Conservation (phyloP, 108 stramenopile genomes). For the Mediolabrus comicus region DNA sequence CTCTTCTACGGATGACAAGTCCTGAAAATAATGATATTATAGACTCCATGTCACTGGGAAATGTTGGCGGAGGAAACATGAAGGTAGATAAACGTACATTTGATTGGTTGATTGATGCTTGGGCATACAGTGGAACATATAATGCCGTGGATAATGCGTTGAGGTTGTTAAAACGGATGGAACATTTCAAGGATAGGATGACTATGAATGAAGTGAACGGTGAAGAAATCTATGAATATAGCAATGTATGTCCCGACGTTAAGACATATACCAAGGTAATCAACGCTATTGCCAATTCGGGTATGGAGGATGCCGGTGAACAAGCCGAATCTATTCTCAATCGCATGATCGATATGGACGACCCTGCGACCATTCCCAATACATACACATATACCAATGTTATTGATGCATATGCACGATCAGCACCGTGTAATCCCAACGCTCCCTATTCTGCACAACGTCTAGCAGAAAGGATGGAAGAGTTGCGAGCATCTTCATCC, state of each 20-base stretch:
- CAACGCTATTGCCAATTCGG: constrained; percentile 61
- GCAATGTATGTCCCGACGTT: constrained; percentile 52
- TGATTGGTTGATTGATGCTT: constrained; percentile 68
- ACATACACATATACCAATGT: constrained; percentile 39
- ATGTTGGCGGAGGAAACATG: constrained; percentile 25
- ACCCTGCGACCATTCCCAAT: constrained; percentile 8
- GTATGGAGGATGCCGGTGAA: constrained; percentile 46
- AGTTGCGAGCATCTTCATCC: constrained; percentile 5
- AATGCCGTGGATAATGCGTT: constrained; percentile 56
- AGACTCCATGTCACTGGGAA: background rate
- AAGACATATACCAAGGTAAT: constrained; percentile 72
- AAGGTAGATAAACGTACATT: constrained; percentile 66
- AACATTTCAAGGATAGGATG: constrained; percentile 40
- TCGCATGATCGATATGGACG: constrained; percentile 24
- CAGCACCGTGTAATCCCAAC: background rate
- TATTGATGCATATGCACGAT: constrained; percentile 34
- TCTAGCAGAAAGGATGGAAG: constrained; percentile 36
- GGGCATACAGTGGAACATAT: constrained; percentile 55
- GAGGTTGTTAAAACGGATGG: constrained; percentile 55
- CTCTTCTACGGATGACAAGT: constrained; percentile 30
- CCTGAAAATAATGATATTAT: constrained; percentile 1
- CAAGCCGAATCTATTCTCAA: constrained; percentile 50
- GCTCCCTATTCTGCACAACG: constrained; percentile 31
- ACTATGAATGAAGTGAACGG: background rate
- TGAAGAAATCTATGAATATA: background rate